phyloP scores from a whole-genome alignment of 73 alveolate genomes.

The Durusdinium trenchii region DNA sequence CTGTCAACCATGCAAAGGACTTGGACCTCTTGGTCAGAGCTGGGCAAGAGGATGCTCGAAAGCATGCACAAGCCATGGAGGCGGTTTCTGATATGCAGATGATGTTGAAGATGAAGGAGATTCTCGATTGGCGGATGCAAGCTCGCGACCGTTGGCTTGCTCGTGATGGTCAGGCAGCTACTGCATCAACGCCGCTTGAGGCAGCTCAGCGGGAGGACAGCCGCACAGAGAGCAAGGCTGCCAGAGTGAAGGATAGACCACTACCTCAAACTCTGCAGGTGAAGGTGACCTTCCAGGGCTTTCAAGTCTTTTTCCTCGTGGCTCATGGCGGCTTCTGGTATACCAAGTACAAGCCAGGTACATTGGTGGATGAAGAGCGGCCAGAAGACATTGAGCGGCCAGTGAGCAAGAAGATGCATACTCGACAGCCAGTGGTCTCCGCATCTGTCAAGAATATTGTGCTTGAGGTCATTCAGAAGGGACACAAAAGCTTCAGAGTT shows the following conservation, averaged over 20 bases:
- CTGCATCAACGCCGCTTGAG: background rate
- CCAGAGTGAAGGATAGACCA: background rate
- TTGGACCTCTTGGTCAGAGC: background rate
- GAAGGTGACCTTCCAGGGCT: conserved; percentile 66
- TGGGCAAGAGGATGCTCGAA: background rate
- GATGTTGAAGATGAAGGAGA: conserved; percentile 83
- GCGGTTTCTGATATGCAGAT: conserved; percentile 21
- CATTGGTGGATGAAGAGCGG: conserved; percentile 85
- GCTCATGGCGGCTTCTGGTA: conserved; percentile 85
- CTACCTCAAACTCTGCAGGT: conserved; percentile 38
- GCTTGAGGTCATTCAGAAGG: conserved; percentile 68
- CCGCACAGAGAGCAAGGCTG: background rate
- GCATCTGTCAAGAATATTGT: conserved; percentile 27
- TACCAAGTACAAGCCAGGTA: conserved; percentile 94
- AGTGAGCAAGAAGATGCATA: background rate
- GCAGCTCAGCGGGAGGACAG: background rate
- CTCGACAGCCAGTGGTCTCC: conserved; percentile 86
- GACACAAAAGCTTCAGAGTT: conserved; percentile 30
- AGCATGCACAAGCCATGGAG: background rate
- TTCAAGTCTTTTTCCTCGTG: conserved; percentile 31
- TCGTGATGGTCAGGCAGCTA: background rate
- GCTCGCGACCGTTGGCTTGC: conserved; percentile 2
- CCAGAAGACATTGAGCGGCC: conserved; percentile 50
- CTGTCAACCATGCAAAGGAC: conserved; percentile 17
- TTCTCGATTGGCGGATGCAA: conserved; percentile 85